A percentile compares a stretch with the other conserved stretches of the same genome.
These are phyloP conservation scores for Fragaria ananassa DNA, from an alignment of 306 rosid species.

Conservation along the genomic window DNA sequence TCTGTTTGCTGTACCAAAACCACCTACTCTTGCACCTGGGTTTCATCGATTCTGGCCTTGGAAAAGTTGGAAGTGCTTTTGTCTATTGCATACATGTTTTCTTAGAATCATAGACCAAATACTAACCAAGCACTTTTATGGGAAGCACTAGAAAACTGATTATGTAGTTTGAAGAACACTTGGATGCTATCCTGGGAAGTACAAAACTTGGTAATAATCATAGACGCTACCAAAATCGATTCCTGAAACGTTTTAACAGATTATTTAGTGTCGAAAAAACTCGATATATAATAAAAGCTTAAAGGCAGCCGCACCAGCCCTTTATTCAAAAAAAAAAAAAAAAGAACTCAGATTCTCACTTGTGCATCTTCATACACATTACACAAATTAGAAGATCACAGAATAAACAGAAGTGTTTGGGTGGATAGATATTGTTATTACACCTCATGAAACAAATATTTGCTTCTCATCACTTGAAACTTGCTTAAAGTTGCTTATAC, in stretches of 20 bases:
- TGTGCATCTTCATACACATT: background rate
- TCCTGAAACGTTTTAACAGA: background rate
- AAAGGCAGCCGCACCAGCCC: no score
- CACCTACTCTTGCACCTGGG: background rate
- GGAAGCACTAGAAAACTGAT: background rate
- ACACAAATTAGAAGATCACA: background rate
- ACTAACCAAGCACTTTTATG: background rate
- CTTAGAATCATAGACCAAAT: background rate
- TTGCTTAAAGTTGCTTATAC: slow-evolving; percentile 6
- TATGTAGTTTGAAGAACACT: background rate
- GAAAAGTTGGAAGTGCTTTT: background rate
- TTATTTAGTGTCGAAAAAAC: no score
- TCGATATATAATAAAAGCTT: no score
- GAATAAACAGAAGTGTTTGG: background rate
- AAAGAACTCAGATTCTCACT: no score
- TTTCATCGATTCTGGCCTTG: background rate
- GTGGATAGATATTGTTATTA: background rate
- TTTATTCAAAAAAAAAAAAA: no score
- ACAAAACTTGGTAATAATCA: background rate
- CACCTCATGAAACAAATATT: slow-evolving; percentile 2
- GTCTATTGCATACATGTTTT: background rate
- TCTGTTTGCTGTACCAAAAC: background rate
- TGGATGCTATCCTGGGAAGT: no score
- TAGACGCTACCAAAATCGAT: background rate
- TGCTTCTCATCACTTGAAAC: background rate